Evolutionary conservation across 495 filamentous ascomycete species (phyloP), one percentile per base, ranked within the genome.

Genomic region (Mytilinidion resinicola): DNA sequence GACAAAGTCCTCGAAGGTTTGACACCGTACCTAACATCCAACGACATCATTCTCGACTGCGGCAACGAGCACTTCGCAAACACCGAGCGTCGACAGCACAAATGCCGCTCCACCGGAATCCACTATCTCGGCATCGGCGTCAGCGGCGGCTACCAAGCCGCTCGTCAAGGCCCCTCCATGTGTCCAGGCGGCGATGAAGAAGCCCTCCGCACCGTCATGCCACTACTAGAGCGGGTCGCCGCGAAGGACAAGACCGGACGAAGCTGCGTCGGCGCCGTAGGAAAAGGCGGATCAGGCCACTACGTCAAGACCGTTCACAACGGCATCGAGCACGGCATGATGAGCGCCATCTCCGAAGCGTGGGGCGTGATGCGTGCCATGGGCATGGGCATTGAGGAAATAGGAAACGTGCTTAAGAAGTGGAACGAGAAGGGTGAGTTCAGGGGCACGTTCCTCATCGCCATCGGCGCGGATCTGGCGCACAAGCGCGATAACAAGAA

Each of bases 251-350:
- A 67, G 14, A 69, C 77, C 1, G 82, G 83, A 4, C 77, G 70
- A 3, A 79, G 84, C 0, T 90, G 86, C 67, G 85, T 88, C 4
- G 80, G 71, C 10, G 75, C 75, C 10, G 73, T 84, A 61, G 85
- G 86, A 0, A 80, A 78, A 4, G 82, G 80, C 1, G 85, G 87
- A 1, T 76, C 80, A 0, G 86, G 85, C 1, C 83, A 90, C 68
- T 89, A 83, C 63, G 84, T 88, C 36, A 90, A 90, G 69, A 89
- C 89, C 84, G 78, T 87, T 0, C 86, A 90, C 64, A 88, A 89
- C 64, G 85, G 85, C 4, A 88, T 89, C 48, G 85, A 90, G 68
- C 84, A 87, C 49, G 85, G 83, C 15, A 86, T 89, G 82, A 73
- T 85, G 61, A 77, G 76, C 25, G 70, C 77, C 5, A 72, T 82